Evolutionary conservation across 2,329 filamentous ascomycete species (phyloP).

Genomic region (Myriosclerotinia curreyana): DNA sequence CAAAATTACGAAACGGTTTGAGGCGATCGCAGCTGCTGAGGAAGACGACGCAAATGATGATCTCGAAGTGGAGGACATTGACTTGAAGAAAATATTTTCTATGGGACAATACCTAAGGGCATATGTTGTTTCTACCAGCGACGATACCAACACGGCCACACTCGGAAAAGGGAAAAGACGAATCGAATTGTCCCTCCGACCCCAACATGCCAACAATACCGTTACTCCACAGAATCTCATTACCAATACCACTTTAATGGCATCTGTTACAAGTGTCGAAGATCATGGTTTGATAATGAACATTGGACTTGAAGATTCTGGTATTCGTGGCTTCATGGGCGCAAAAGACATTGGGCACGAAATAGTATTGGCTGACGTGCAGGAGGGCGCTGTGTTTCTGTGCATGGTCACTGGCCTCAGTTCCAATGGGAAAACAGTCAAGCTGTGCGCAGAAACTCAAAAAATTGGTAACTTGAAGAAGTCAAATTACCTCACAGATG

Average conservation of each 20-base stretch:
- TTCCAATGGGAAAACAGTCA: slow-evolving; percentile 77
- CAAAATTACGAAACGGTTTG: slow-evolving; percentile 70
- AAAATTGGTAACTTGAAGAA: slow-evolving; percentile 66
- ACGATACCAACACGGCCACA: slow-evolving; percentile 51
- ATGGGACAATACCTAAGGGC: slow-evolving; percentile 86
- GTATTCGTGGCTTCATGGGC: slow-evolving; percentile 77
- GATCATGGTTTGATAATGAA: slow-evolving; percentile 96
- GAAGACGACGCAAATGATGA: slow-evolving; percentile 55
- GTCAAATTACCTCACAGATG: slow-evolving; percentile 64
- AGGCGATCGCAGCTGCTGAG: slow-evolving; percentile 62
- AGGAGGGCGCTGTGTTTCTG: slow-evolving; percentile 80
- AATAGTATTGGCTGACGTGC: slow-evolving; percentile 63
- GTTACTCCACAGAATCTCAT: slow-evolving; percentile 71
- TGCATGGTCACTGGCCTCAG: slow-evolving; percentile 75
- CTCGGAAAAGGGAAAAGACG: slow-evolving; percentile 62
- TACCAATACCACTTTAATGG: slow-evolving; percentile 76
- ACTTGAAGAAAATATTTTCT: slow-evolving; percentile 71
- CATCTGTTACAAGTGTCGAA: slow-evolving; percentile 85
- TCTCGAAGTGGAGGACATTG: slow-evolving; percentile 57
- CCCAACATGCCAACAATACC: slow-evolving; percentile 72
- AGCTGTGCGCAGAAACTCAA: slow-evolving; percentile 72
- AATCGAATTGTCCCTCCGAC: slow-evolving; percentile 84
- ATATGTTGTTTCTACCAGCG: slow-evolving; percentile 74
- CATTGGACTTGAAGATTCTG: slow-evolving; percentile 66
- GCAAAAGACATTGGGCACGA: slow-evolving; percentile 73